These are phyloP conservation scores for Fraxinus angustifolia DNA, from an alignment of 305 asterid species.

Conservation along the genomic window DNA sequence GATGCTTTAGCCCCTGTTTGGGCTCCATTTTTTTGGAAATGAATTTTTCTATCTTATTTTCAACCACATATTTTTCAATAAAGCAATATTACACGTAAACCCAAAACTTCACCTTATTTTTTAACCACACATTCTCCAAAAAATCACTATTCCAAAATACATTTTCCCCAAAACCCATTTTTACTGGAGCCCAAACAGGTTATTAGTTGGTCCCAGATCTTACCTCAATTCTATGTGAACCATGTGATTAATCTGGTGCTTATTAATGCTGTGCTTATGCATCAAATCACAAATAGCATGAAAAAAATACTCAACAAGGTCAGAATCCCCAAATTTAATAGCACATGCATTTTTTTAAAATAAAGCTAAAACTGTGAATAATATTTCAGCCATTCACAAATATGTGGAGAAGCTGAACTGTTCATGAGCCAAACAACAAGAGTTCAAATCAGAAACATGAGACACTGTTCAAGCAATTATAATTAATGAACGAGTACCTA, in stretches of 20 bases:
- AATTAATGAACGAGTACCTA: slow-evolving; percentile 47
- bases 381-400: slow-evolving; percentile 8
- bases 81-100: not conserved
- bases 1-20: not conserved
- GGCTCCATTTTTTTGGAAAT: not conserved
- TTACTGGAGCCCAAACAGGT: not conserved
- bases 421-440: slow-evolving; percentile 19
- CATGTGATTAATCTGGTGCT: slow-evolving; percentile 9
- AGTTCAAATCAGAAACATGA: not conserved
- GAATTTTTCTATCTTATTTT: not conserved
- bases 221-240: slow-evolving; percentile 8
- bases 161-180: not conserved
- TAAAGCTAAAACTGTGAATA: not conserved
- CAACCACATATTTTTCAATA: not conserved
- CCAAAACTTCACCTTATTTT: not conserved
- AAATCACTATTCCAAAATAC: not conserved
- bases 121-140: not conserved
- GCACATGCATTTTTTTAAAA: slow-evolving; percentile 9
- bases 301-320: not conserved
- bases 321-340: slow-evolving; percentile 4
- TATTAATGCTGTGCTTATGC: not conserved
- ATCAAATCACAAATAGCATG: slow-evolving; percentile 7
- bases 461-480: not conserved
- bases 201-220: slow-evolving; percentile 10
- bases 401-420: not conserved